These are phyloP conservation scores for Diaporthe batatas DNA, from an alignment of 2,329 filamentous ascomycete species.

Conservation along the genomic window DNA sequence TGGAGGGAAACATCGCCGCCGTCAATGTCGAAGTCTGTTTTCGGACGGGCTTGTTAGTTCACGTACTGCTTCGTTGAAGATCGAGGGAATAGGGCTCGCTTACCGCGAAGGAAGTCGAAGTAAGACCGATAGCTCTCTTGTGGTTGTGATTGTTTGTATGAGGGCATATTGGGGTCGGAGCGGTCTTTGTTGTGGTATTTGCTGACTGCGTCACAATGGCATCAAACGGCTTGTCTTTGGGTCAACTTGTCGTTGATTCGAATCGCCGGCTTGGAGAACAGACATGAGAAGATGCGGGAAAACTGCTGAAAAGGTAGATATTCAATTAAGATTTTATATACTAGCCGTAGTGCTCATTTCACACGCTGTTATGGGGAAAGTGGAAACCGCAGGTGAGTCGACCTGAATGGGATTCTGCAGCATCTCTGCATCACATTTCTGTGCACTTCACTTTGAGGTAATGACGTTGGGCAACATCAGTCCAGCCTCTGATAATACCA, in stretches of 20 bases:
- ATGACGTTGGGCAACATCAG: constrained; percentile 23
- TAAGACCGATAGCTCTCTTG: constrained; percentile 18
- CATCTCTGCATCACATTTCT: constrained; percentile 20
- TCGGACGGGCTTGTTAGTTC: neutral
- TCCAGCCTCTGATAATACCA: constrained; percentile 20
- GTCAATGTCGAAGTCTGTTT: constrained; percentile 21
- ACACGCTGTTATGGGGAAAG: neutral
- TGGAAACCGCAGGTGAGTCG: constrained; percentile 3
- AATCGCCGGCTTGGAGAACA: neutral
- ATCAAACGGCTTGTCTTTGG: neutral
- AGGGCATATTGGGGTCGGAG: neutral
- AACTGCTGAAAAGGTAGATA: neutral
- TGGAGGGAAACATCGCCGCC: constrained; percentile 23
- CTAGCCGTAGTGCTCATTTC: neutral
- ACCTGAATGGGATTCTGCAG: constrained; percentile 19
- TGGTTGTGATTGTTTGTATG: constrained; percentile 10
- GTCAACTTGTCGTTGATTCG: neutral
- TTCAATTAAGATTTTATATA: neutral
- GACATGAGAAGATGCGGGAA: neutral
- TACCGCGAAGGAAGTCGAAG: constrained; percentile 23
- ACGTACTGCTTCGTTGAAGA: too few relatives aligned
- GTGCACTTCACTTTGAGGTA: neutral
- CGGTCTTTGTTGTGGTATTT: neutral
- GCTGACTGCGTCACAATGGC: neutral
- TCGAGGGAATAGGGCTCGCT: neutral